These are phyloP conservation scores for Salicornia ramosissima DNA, from an alignment of 148 eudicot species.

Conservation along the genomic window DNA sequence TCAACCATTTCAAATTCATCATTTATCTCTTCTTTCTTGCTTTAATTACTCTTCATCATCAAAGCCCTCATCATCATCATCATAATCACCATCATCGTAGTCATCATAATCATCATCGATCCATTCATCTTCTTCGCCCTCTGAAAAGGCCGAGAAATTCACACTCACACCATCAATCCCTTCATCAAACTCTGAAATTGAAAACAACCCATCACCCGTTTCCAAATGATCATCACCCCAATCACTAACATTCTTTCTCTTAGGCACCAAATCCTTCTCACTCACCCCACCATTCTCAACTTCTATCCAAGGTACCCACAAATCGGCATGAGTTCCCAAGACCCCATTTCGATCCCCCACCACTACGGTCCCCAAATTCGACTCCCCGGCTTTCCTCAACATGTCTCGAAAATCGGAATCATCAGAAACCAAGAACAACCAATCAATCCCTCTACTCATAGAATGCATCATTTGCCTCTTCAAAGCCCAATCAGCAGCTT, in stretches of 20 bases:
- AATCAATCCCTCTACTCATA: constrained; percentile 71
- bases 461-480: constrained; percentile 72
- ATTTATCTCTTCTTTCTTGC: constrained; percentile 25
- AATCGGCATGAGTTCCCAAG: constrained; percentile 73
- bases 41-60: constrained; percentile 42
- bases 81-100: constrained; percentile 29
- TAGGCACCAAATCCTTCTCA: constrained; percentile 60
- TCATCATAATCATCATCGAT: constrained; percentile 39
- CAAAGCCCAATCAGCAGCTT: constrained; percentile 92
- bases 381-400: constrained; percentile 76
- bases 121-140: constrained; percentile 49
- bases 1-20: not conserved
- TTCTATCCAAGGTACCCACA: constrained; percentile 71
- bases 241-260: constrained; percentile 28
- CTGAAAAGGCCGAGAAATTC: constrained; percentile 41
- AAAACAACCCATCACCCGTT: constrained; percentile 28
- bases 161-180: constrained; percentile 19
- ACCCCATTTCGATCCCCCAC: constrained; percentile 75
- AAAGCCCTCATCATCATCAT: constrained; percentile 32
- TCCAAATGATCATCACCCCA: constrained; percentile 18
- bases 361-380: constrained; percentile 81
- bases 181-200: constrained; percentile 39
- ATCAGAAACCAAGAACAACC: constrained; percentile 79
- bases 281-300: constrained; percentile 75
- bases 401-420: constrained; percentile 83